These are phyloP conservation scores for Xylariales sp. DNA, from an alignment of 2,329 filamentous ascomycete genomes.

Conservation along the genomic window DNA sequence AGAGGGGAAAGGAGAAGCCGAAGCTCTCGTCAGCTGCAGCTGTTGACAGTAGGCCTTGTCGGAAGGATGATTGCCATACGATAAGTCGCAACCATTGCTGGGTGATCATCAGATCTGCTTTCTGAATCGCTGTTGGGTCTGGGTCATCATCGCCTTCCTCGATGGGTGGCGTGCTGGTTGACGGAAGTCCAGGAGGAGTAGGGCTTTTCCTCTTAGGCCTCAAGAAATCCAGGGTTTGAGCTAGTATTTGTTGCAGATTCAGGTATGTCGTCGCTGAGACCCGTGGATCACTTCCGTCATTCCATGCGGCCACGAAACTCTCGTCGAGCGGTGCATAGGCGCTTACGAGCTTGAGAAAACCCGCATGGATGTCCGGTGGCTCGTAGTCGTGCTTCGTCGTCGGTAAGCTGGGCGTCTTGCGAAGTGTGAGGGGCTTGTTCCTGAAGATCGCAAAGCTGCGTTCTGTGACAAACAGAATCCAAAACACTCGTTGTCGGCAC, in stretches of 20 bases:
- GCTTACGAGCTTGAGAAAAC: slow-evolving; percentile 56
- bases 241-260: slow-evolving; percentile 29
- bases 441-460: slow-evolving; percentile 59
- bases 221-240: slow-evolving; percentile 28
- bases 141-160: slow-evolving; percentile 38
- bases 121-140: slow-evolving; percentile 56
- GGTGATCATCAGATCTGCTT: slow-evolving; percentile 63
- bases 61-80: slow-evolving; percentile 68
- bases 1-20: slow-evolving; percentile 57
- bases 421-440: slow-evolving; percentile 58
- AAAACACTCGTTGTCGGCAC: slow-evolving; percentile 53
- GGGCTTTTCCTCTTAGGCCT: slow-evolving; percentile 16
- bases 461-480: slow-evolving; percentile 60
- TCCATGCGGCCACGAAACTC: slow-evolving; percentile 60
- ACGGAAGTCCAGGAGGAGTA: background rate
- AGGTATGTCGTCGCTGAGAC: slow-evolving; percentile 30
- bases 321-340: slow-evolving; percentile 61
- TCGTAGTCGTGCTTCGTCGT: slow-evolving; percentile 49
- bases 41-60: slow-evolving; percentile 59
- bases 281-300: slow-evolving; percentile 44
- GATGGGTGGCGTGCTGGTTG: slow-evolving; percentile 6
- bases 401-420: slow-evolving; percentile 53
- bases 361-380: slow-evolving; percentile 45
- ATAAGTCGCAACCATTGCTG: slow-evolving; percentile 68
- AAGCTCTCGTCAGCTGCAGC: slow-evolving; percentile 53